Evolutionary conservation across 768 basidiomycete genomes (phyloP), one percentile per base, ranked within the genome.

Genomic region (Hebeloma cylindrosporum): DNA sequence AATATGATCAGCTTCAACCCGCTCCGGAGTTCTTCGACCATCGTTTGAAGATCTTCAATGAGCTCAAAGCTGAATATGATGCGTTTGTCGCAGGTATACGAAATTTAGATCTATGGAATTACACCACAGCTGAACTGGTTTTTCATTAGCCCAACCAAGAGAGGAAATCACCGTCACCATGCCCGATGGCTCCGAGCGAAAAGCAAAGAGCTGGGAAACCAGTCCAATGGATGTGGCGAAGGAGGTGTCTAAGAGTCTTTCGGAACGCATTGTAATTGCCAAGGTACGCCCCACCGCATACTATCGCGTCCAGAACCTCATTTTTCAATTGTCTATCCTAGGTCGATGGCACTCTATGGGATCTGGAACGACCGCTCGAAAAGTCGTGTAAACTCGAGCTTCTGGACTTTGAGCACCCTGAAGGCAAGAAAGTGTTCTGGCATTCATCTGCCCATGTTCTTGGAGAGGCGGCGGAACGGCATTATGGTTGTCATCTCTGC

Each of bases 381-480:
- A 72, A 72, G 31, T 82, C 87, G 0, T 84, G 82, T 60, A 82
- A 80, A 51, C 75, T 99, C 18, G 83, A 92, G 53, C 60, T 99
- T 13, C 74, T 98, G 35, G 90, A 95, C 66, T 99, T 98, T 60
- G 93, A 98, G 33, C 77, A 93, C 57, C 82, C 85, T 2, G 92
- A 94, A 72, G 93, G 95, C 48, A 93, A 97, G 67, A 87, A 85
- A 57, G 96, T 99, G 6, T 99, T 98, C 74, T 99, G 96, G 96
- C 96, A 98, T 65, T 98, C 96, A 13, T 97, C 94, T 18, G 96
- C 96, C 0, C 96, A 98, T 67, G 93, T 98, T 45, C 78, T 99
- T 13, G 96, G 96, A 33, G 96, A 99, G 68, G 88, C 95, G 43
- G 82, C 93, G 30, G 96, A 99, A 68, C 80, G 88, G 41, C 93